These are phyloP conservation scores for Kalanchoe fedtschenkoi DNA, from an alignment of 164 flowering plant species.

Conservation along the genomic window DNA sequence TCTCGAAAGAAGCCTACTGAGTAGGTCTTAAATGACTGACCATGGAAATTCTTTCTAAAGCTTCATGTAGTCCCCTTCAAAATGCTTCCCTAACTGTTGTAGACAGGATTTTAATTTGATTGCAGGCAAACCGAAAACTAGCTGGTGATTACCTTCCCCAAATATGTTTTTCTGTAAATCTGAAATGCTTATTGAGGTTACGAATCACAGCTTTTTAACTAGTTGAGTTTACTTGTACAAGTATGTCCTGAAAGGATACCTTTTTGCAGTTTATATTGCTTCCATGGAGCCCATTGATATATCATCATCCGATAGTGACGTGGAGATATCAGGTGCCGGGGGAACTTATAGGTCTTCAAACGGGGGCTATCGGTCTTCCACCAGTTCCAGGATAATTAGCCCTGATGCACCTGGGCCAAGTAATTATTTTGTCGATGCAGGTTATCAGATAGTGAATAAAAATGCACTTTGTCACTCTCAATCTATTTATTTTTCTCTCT, in stretches of 20 bases:
- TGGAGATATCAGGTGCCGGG: conserved; percentile 26
- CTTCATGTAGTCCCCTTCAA: too few relatives aligned
- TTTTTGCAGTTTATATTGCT: conserved; percentile 4
- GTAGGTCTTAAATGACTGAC: too few relatives aligned
- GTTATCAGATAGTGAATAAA: conserved; percentile 7
- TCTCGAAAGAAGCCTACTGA: too few relatives aligned
- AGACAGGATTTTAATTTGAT: too few relatives aligned
- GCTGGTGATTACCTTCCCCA: too few relatives aligned
- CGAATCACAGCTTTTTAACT: neutral
- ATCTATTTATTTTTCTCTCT: neutral
- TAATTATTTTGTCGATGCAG: conserved; percentile 16
- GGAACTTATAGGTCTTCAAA: conserved; percentile 13
- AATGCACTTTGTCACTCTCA: neutral
- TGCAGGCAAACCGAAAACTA: too few relatives aligned
- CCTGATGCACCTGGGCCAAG: conserved; percentile 26
- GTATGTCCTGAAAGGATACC: neutral
- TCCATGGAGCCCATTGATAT: conserved; percentile 50
- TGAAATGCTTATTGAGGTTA: neutral
- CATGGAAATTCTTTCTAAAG: too few relatives aligned
- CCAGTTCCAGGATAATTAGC: conserved; percentile 35
- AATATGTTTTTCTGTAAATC: neutral
- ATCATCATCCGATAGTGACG: conserved; percentile 65
- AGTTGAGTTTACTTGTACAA: neutral
- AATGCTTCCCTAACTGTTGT: too few relatives aligned
- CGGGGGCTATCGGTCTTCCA: conserved; percentile 1